These are phyloP conservation scores for Scheffersomyces quercinus DNA, from an alignment of 1,139 yeast genomes.

Conservation along the genomic window DNA sequence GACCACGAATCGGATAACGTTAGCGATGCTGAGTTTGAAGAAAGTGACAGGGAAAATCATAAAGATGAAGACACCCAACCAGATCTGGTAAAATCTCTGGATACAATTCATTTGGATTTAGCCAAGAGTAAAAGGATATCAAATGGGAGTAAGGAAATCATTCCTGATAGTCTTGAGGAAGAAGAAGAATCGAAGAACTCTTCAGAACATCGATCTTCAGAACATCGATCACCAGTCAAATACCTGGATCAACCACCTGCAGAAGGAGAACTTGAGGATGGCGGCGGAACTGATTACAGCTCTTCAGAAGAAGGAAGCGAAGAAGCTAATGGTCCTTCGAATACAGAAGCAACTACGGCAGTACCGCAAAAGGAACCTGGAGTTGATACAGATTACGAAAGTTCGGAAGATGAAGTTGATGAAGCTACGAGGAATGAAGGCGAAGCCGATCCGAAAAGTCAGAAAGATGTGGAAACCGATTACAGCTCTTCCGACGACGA, in stretches of 20 bases:
- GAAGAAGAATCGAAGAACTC: neutral
- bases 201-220: neutral
- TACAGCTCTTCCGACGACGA: neutral
- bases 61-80: neutral
- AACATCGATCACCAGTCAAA: neutral
- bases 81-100: neutral
- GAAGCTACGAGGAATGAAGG: neutral
- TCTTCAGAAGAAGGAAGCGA: neutral
- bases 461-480: neutral
- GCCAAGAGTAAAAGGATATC: neutral
- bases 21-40: slow-evolving; percentile 2
- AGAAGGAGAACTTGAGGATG: slow-evolving; percentile 1
- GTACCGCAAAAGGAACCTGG: neutral
- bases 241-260: neutral
- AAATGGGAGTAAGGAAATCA: neutral
- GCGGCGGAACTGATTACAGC: slow-evolving; percentile 1
- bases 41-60: slow-evolving; percentile 1
- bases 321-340: neutral
- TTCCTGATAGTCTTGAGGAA: neutral
- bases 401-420: slow-evolving; percentile 4
- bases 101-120: neutral
- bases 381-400: slow-evolving; percentile 1
- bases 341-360: neutral
- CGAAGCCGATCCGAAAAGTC: neutral
- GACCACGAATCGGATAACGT: slow-evolving; percentile 3